A percentile compares a stretch with the other conserved stretches of the same genome.
These are phyloP conservation scores for Camillea tinctor DNA, from an alignment of 2,329 filamentous ascomycete genomes.

Conservation along the genomic window DNA sequence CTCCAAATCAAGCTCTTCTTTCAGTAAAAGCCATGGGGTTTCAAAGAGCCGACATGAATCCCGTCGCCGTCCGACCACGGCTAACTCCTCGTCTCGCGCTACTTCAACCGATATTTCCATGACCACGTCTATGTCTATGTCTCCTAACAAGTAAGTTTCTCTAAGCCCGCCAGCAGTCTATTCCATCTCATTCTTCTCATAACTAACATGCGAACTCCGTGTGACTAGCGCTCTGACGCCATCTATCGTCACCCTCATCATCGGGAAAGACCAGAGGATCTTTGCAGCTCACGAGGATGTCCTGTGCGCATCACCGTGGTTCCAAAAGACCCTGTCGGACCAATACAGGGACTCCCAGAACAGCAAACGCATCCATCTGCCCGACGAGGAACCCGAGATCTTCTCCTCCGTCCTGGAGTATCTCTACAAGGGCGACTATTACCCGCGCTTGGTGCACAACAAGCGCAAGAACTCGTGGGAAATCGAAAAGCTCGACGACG, in stretches of 20 bases:
- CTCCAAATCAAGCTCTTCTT: slow-evolving; percentile 52
- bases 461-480: slow-evolving; percentile 79
- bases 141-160: slow-evolving; percentile 44
- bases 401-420: slow-evolving; percentile 90
- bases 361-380: slow-evolving; percentile 73
- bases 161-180: slow-evolving; percentile 1
- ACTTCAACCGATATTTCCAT: slow-evolving; percentile 37
- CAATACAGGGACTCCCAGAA: slow-evolving; percentile 58
- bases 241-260: slow-evolving; percentile 74
- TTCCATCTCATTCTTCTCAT: neutral
- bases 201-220: slow-evolving; percentile 11
- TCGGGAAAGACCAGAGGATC: slow-evolving; percentile 79
- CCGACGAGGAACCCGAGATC: slow-evolving; percentile 84
- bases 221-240: slow-evolving; percentile 54
- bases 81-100: slow-evolving; percentile 36
- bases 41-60: slow-evolving; percentile 55
- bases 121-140: slow-evolving; percentile 37
- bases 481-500: slow-evolving; percentile 61
- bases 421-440: slow-evolving; percentile 93
- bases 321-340: slow-evolving; percentile 61
- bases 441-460: slow-evolving; percentile 77
- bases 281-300: slow-evolving; percentile 92
- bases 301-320: slow-evolving; percentile 76
- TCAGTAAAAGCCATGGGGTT: slow-evolving; percentile 53
- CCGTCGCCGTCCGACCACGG: slow-evolving; percentile 48